Conservation (phyloP, 2,329 filamentous ascomycete species). For the Hawksworthiomyces lignivorus region DNA sequence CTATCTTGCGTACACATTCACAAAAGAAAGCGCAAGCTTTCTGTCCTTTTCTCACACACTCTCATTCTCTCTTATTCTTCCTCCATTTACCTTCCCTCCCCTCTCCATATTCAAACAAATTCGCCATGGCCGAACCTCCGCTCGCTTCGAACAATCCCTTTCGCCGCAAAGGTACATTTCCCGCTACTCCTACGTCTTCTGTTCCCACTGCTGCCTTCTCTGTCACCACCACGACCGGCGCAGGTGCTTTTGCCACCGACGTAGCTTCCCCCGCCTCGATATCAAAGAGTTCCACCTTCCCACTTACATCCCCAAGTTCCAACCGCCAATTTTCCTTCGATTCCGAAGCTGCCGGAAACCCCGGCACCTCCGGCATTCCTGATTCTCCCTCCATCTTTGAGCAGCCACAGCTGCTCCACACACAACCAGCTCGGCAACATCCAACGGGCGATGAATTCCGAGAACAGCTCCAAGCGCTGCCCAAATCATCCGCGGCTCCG, state of each 20-base stretch:
- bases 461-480: slow-evolving; percentile 22
- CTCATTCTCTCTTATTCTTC: too few species aligned
- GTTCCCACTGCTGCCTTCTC: slow-evolving; percentile 1
- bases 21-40: too few species aligned
- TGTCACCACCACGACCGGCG: not conserved
- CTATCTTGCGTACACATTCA: too few species aligned
- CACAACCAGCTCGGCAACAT: slow-evolving; percentile 12
- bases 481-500: slow-evolving; percentile 24
- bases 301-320: not conserved
- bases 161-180: slow-evolving; percentile 32
- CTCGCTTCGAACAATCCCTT: slow-evolving; percentile 45
- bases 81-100: too few species aligned
- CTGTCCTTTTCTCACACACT: too few species aligned
- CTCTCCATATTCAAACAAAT: too few species aligned
- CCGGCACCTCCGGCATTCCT: slow-evolving; percentile 12
- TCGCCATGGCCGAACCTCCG: slow-evolving; percentile 27
- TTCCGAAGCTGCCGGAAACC: slow-evolving; percentile 6
- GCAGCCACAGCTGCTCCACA: not conserved
- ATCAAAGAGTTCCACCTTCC: slow-evolving; percentile 1
- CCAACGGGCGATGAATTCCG: slow-evolving; percentile 24
- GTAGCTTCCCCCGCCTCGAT: slow-evolving; percentile 17
- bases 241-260: slow-evolving; percentile 10
- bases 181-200: not conserved
- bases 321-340: not conserved
- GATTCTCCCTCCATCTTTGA: slow-evolving; percentile 8